phyloP scores from a whole-genome alignment of 257 asterid species.

The Fraxinus cuspidata region DNA sequence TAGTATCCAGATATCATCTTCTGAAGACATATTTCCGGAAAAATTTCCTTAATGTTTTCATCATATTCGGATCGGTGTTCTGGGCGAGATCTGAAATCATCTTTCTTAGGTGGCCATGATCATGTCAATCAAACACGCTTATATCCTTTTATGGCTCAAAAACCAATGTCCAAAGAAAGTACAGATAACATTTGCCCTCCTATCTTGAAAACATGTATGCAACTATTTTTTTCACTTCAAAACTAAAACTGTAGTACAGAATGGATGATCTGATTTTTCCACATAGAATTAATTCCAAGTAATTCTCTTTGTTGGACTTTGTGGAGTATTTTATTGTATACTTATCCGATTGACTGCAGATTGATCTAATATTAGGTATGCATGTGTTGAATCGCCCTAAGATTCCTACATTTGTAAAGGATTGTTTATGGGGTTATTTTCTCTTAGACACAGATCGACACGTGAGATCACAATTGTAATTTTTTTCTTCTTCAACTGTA shows the following conservation, averaged over 20 bases:
- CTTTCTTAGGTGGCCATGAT: not conserved
- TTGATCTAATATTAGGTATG: no score
- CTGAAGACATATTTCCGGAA: not conserved
- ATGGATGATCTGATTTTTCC: not conserved
- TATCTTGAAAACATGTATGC: not conserved
- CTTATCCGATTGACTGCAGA: not conserved
- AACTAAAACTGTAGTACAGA: not conserved
- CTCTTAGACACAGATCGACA: not conserved
- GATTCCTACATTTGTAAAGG: not conserved
- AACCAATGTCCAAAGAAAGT: not conserved
- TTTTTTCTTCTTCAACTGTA: not conserved
- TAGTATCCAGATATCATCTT: not conserved
- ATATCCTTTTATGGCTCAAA: not conserved
- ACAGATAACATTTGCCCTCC: not conserved
- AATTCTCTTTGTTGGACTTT: not conserved
- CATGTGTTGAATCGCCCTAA: not conserved
- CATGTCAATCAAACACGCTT: not conserved
- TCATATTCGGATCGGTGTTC: not conserved
- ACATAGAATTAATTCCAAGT: not conserved
- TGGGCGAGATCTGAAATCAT: not conserved
- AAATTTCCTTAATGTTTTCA: not conserved
- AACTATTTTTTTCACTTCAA: not conserved
- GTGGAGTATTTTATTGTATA: not conserved
- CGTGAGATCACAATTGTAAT: not conserved
- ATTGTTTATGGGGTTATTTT: no score